Evolutionary conservation across 2,329 filamentous ascomycete genomes (phyloP).

Genomic region (Pseudogymnoascus pannorum): DNA sequence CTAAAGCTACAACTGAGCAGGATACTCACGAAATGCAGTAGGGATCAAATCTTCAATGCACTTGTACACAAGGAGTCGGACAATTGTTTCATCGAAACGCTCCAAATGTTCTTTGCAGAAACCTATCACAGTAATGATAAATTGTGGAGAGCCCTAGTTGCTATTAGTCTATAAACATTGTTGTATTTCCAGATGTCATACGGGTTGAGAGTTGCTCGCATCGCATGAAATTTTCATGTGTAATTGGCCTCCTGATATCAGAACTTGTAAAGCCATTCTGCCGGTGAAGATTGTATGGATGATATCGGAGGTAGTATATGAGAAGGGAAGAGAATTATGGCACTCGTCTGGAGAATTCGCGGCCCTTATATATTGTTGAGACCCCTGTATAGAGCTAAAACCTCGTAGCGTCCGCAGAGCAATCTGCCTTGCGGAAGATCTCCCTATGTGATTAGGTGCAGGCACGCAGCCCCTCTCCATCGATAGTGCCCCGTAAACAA

Average conservation of each 20-base stretch:
- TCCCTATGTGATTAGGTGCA: not conserved
- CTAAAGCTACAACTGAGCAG: not conserved
- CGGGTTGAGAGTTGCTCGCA: not conserved
- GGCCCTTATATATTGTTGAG: not conserved
- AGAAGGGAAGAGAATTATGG: not conserved
- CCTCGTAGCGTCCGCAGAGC: not conserved
- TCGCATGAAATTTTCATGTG: not conserved
- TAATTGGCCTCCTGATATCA: not conserved
- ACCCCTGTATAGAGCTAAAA: not conserved
- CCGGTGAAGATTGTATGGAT: not conserved
- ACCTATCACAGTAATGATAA: not conserved
- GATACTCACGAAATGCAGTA: not conserved
- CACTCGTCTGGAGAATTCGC: not conserved
- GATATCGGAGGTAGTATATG: not conserved
- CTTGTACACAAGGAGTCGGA: not conserved
- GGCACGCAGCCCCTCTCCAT: not conserved
- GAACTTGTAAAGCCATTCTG: not conserved
- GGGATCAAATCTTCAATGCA: not conserved
- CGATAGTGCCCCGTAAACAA: not conserved
- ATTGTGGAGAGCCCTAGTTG: not conserved
- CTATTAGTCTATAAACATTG: not conserved
- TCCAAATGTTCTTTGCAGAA: not conserved
- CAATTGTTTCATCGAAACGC: not conserved
- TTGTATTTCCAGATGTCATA: not conserved
- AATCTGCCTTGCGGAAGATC: not conserved